Percentiles rank a stretch among this genome's conserved stretches.
These are phyloP conservation scores for Lepiota venenata DNA, from an alignment of 768 basidiomycete species.

Conservation along the genomic window DNA sequence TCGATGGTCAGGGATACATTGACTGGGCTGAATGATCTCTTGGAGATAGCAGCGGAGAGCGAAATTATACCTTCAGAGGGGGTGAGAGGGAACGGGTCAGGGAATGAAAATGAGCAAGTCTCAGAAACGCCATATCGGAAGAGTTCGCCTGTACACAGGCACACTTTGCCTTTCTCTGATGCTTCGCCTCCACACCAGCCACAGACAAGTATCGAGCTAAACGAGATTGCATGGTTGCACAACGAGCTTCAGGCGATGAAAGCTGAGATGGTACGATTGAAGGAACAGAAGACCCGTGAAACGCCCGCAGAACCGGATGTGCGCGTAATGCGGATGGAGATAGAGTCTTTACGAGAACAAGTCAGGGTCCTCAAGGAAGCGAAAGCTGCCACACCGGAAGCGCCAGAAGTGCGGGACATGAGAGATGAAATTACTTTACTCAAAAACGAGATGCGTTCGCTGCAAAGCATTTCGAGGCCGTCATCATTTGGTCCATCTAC, in stretches of 20 bases:
- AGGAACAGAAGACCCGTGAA: slow-evolving; percentile 1
- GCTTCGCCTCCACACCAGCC: not conserved
- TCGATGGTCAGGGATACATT: slow-evolving; percentile 10
- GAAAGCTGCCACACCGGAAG: not conserved
- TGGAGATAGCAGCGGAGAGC: slow-evolving; percentile 9
- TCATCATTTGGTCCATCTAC: not conserved
- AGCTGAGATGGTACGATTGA: slow-evolving; percentile 3
- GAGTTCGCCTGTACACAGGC: not conserved
- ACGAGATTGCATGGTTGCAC: slow-evolving; percentile 2
- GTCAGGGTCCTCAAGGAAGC: slow-evolving; percentile 5
- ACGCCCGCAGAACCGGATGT: not conserved
- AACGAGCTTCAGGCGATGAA: slow-evolving; percentile 7
- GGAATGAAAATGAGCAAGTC: not conserved
- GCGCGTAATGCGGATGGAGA: slow-evolving; percentile 1
- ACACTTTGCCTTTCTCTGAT: not conserved
- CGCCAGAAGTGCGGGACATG: slow-evolving; percentile 3
- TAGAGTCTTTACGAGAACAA: slow-evolving; percentile 7
- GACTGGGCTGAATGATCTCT: slow-evolving; percentile 5
- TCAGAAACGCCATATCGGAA: not conserved
- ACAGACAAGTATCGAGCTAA: not conserved
- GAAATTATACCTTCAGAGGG: slow-evolving; percentile 8
- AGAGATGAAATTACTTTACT: slow-evolving; percentile 2
- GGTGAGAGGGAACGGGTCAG: not conserved
- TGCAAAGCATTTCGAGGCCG: not conserved
- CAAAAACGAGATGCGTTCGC: slow-evolving; percentile 8